Evolutionary conservation across 2,329 filamentous ascomycete genomes (phyloP), one percentile per base, ranked within the genome.

Genomic region (Neospermospora avenae): DNA sequence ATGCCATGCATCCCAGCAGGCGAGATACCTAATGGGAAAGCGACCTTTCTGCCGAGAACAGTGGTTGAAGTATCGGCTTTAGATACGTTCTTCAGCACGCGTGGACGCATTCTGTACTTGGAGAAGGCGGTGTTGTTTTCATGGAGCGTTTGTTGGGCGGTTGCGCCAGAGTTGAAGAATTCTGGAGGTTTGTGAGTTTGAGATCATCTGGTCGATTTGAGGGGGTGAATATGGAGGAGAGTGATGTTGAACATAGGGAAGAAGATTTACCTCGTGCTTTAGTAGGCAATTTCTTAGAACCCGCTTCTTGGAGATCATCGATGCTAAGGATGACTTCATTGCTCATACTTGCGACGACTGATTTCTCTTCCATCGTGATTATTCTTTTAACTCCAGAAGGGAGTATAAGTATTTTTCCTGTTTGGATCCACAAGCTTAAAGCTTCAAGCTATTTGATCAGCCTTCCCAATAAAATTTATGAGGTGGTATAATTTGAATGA

Each of bases 111-210:
- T 60, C 77, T 77, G 70, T 80, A 82, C 20, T 77, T 75, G 59
- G 78, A 73, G 68, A 77, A 85, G 3, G 81, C 81, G 0, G 75
- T 74, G 58, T 78, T 75, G 60, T 85, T 85, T 62, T 84, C 82
- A 22, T 71, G 69, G n/a, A 84, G 73, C n/a, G 78, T 81, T 35
- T 77, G 70, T 55, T 78, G 77, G 44, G 81, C 77, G 1, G 80
- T 81, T 0, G 79, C 78, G 1, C 78, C 80, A 1, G 77, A 78
- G n/a, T 74, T 76, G 68, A 81, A 82, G 55, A 75, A 75, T 3
- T 63, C 64, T 66, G 56, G 20, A n/a, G 4, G 16, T 5, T 24
- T 22, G 20, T 10, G 20, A 31, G 4, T 11, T 49, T 51, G n/a
- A 11, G n/a, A 14, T 35, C 13, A 46, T 31, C 39, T 28, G n/a